Base-by-base conservation (phyloP, 2,329 filamentous ascomycete genomes). In the Botrytis galanthina region DNA sequence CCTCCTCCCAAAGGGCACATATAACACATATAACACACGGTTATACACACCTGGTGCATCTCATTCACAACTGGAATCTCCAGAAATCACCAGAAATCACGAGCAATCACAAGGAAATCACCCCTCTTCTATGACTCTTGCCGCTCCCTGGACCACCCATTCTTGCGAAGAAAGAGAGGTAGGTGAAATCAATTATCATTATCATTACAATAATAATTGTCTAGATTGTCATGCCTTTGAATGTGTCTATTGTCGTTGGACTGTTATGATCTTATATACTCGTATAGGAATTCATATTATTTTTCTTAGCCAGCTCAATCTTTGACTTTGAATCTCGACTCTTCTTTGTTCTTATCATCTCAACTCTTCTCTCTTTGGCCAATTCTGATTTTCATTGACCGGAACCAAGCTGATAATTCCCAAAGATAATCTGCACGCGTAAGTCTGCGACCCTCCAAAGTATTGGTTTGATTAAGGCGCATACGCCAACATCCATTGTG, bases 391-490 rank as follows among this genome's bases (percentile, higher is more conserved):
- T 57, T 62, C 35, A 26, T 54, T 29, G 46, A 66, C 61, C n/a
- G 70, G 48, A 66, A 71, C 32, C 57, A 66, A 57, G 70, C 70
- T 71, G 70, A 71, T 66, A 39, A 51, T 71, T 29, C 10, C 57
- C 42, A 29, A 71, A 71, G 46, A 54, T 32, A 35, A 44, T 22
- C 75, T 77, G 75, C 76, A 77, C 74, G 73, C 75, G 75, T 76
- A 71, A 76, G 75, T 71, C 60, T 73, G 75, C 73, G 64, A 59
- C 42, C 51, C 61, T 74, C 48, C 32, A 57, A 73, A 70, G 72
- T 73, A 54, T 73, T 71, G 70, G 60, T 74, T 74, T 76, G 74
- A 79, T 78, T 75, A 75, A 77, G 72, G 70, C 72, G 75, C 74
- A 77, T 75, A 71, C 64, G 62, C 39, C 69, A 46, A n/a, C 61